Base-by-base conservation (phyloP, 306 rosid genomes). In the Begonia masoniana region DNA sequence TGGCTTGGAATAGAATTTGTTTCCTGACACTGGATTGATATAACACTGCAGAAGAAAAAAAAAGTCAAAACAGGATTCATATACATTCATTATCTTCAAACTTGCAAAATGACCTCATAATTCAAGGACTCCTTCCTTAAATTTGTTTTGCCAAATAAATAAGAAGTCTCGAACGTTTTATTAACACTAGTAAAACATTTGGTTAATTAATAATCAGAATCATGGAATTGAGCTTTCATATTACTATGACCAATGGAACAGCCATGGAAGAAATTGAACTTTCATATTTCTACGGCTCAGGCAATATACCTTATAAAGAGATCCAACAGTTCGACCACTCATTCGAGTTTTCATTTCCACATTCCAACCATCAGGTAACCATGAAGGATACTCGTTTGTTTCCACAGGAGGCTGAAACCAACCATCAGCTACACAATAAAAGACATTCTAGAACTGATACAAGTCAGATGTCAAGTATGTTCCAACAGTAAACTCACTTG, bases 361-460 rank as follows among this genome's bases (percentile, higher is more conserved):
- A 48, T 66, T 71, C 97, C 97, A 89, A 58, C 80, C 91, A 12
- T 73, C 72, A 57, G 97, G 97, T 67, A 89, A 85, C 97, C 97
- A 89, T 52, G 77, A 77, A 17, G 95, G 94, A 61, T 10, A 72
- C 61, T 74, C 82, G 23, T 67, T 66, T 60, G 61, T 52, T 56
- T 65, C 69, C 39, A 39, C 83, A 51, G 36, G 35, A 50, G 54
- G 54, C 95, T 89, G 79, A 62, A 47, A 54, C 56, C 56, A 16
- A 46, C 41, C 68, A 55, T 56, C 51, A 54, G 58, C 51, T 35
- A 46, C 48, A 47, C 50, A 68, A 47, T 23, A 36, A 23, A 58
- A 31, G 39, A 3, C 39, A 31, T 31, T 9, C 7, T 31, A 31
- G 39, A 31, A 31, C 39, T 31, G 39, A 31, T 31, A 31, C 8